Conservation (phyloP, 768 basidiomycete species). For the Dacryopinax primogenitus region DNA sequence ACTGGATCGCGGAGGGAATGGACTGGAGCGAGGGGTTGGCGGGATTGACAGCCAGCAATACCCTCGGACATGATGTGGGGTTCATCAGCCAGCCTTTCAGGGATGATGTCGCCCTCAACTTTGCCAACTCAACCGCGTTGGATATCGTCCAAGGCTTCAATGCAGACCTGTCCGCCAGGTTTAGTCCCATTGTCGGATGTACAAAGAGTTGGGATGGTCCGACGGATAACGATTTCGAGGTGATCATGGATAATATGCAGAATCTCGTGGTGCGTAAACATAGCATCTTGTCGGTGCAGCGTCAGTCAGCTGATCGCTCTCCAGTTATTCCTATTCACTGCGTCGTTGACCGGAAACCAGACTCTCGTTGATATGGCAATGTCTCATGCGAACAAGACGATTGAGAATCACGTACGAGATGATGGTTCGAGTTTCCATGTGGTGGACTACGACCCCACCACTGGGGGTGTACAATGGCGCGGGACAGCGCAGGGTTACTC, state of each 20-base stretch:
- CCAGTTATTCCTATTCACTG: slow-evolving; percentile 43
- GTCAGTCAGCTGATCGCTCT: slow-evolving; percentile 2
- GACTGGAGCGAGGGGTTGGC: slow-evolving; percentile 41
- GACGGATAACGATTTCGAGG: slow-evolving; percentile 28
- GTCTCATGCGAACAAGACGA: slow-evolving; percentile 53
- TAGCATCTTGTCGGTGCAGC: neutral
- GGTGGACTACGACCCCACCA: slow-evolving; percentile 23
- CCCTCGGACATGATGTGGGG: slow-evolving; percentile 54
- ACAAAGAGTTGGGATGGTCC: slow-evolving; percentile 53
- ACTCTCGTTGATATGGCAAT: slow-evolving; percentile 49
- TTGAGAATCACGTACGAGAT: slow-evolving; percentile 48
- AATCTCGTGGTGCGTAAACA: slow-evolving; percentile 40
- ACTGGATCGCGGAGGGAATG: slow-evolving; percentile 47
- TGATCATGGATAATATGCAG: slow-evolving; percentile 75
- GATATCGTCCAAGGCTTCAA: slow-evolving; percentile 48
- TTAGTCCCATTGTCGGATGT: slow-evolving; percentile 47
- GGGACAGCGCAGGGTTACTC: slow-evolving; percentile 52
- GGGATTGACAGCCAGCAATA: slow-evolving; percentile 36
- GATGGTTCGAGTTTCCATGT: slow-evolving; percentile 30
- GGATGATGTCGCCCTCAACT: slow-evolving; percentile 45
- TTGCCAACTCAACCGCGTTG: slow-evolving; percentile 43
- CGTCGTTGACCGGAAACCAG: slow-evolving; percentile 44
- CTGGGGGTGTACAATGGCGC: slow-evolving; percentile 44
- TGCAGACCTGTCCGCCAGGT: slow-evolving; percentile 42
- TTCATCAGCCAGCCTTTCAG: slow-evolving; percentile 59